These are phyloP conservation scores for Logfia minima DNA, from an alignment of 129 eudicot species.

Conservation along the genomic window DNA sequence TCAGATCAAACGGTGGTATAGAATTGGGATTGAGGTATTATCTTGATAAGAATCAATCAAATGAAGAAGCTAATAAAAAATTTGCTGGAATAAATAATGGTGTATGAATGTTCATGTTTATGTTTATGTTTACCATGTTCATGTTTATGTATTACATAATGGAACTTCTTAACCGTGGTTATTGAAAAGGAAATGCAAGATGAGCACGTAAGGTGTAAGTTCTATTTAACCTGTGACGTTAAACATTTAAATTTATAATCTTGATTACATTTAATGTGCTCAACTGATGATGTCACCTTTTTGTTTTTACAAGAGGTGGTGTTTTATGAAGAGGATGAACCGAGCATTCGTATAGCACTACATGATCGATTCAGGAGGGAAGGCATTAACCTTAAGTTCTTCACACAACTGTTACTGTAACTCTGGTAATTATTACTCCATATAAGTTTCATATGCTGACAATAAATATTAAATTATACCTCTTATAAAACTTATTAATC, in stretches of 20 bases:
- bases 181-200: conserved; percentile 85
- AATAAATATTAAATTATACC: background rate
- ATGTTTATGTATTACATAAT: conserved; percentile 63
- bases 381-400: conserved; percentile 52
- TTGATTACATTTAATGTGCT: no score
- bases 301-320: conserved; percentile 59
- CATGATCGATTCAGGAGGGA: conserved; percentile 82
- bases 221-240: background rate
- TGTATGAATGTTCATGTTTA: background rate
- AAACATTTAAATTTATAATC: no score
- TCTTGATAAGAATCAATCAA: conserved; percentile 91
- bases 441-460: no score
- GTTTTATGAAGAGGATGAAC: conserved; percentile 88
- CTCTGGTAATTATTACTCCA: conserved; percentile 58
- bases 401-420: conserved; percentile 68
- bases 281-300: background rate
- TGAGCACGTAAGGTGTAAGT: no score
- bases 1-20: conserved; percentile 80
- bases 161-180: conserved; percentile 75
- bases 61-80: conserved; percentile 89
- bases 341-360: conserved; percentile 83
- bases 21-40: conserved; percentile 88
- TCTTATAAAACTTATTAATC: background rate
- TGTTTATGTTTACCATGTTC: conserved; percentile 12
- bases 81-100: conserved; percentile 88